Percentiles rank a stretch among this genome's conserved stretches.
These are phyloP conservation scores for Syzygium aqueum DNA, from an alignment of 345 rosid genomes.

Conservation along the genomic window DNA sequence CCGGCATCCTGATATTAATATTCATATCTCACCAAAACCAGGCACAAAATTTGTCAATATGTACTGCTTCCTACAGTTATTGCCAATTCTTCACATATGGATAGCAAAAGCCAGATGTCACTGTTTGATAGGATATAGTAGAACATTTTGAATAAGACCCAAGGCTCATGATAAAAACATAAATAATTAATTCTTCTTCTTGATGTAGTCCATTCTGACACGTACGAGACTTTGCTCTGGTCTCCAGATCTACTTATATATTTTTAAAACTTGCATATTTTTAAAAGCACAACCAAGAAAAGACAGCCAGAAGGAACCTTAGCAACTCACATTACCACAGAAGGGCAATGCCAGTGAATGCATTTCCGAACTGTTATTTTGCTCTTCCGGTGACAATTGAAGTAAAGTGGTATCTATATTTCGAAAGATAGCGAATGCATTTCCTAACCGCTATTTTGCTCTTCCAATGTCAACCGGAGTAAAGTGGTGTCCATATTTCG, in stretches of 20 bases:
- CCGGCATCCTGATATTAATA: neutral
- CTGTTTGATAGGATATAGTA: neutral
- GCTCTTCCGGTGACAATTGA: neutral
- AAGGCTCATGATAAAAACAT: neutral
- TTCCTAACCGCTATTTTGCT: neutral
- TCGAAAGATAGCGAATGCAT: neutral
- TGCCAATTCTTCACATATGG: neutral
- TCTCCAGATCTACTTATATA: neutral
- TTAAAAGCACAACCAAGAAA: neutral
- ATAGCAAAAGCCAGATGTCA: neutral
- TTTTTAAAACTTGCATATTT: neutral
- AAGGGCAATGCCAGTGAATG: neutral
- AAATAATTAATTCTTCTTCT: neutral
- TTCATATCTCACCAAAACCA: neutral
- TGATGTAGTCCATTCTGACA: neutral
- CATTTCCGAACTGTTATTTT: neutral
- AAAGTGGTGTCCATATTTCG: neutral
- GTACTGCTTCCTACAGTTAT: neutral
- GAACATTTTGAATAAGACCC: neutral
- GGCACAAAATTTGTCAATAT: neutral
- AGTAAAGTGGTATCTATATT: neutral
- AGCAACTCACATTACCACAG: neutral
- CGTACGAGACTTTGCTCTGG: neutral
- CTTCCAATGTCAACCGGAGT: neutral
- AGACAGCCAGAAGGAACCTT: neutral